A percentile compares a stretch with the other conserved stretches of the same genome.
These are phyloP conservation scores for Euphorbia corollata DNA, from an alignment of 441 rosid genomes.

Conservation along the genomic window DNA sequence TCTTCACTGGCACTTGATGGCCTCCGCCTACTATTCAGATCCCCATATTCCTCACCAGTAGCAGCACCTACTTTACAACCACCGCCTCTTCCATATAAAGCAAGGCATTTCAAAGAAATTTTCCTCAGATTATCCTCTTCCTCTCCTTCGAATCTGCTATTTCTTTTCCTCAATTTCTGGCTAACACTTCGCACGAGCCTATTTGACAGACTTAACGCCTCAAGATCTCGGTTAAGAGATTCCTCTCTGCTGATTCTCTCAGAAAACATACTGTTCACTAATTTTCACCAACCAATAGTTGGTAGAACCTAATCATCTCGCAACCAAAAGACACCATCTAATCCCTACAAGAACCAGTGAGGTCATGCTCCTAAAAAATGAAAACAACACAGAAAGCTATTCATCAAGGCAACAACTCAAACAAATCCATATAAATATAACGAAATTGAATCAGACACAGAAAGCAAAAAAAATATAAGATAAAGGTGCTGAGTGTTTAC, in stretches of 20 bases:
- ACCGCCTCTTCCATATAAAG: slow-evolving; percentile 60
- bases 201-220: slow-evolving; percentile 60
- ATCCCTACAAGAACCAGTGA: not conserved
- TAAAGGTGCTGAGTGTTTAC: not conserved
- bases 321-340: slow-evolving; percentile 4
- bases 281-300: slow-evolving; percentile 12
- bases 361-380: not conserved
- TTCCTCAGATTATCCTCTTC: slow-evolving; percentile 49
- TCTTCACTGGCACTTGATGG: slow-evolving; percentile 77
- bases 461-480: not conserved
- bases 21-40: slow-evolving; percentile 61
- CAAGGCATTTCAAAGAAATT: slow-evolving; percentile 57
- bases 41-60: slow-evolving; percentile 64
- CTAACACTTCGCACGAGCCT: slow-evolving; percentile 70
- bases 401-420: slow-evolving; percentile 2
- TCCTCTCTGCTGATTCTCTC: slow-evolving; percentile 44
- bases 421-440: not conserved
- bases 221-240: slow-evolving; percentile 50
- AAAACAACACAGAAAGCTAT: not conserved
- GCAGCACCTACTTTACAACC: slow-evolving; percentile 92
- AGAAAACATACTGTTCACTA: slow-evolving; percentile 35
- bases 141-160: slow-evolving; percentile 37
- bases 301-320: slow-evolving; percentile 15
- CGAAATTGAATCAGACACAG: not conserved
- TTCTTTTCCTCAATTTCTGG: slow-evolving; percentile 60